phyloP scores from a whole-genome alignment of 805 yeast genomes.

The Yamadazyma laniorum region DNA sequence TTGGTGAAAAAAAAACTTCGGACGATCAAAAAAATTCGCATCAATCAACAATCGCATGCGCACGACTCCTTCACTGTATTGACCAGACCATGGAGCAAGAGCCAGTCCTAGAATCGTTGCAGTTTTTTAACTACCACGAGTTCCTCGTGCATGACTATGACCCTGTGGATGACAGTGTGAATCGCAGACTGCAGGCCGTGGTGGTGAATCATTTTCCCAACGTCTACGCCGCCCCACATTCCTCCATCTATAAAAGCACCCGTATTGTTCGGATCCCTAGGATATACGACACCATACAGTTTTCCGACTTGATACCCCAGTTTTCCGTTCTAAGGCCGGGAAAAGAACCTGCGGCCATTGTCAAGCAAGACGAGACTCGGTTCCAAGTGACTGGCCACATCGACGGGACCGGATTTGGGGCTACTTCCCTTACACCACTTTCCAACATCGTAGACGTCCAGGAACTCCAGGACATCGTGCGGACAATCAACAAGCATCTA shows the following conservation, averaged over 20 bases:
- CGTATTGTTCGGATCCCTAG: conserved; percentile 70
- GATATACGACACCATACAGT: conserved; percentile 28
- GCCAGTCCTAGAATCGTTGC: conserved; percentile 8
- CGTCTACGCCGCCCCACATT: conserved; percentile 36
- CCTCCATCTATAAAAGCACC: conserved; percentile 33
- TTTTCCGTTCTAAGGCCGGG: conserved; percentile 61
- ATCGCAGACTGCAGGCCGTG: conserved; percentile 22
- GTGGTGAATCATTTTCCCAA: conserved; percentile 70
- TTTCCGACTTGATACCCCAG: conserved; percentile 47
- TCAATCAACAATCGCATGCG: too few relatives aligned
- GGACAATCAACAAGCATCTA: conserved; percentile 42
- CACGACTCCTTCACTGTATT: too few relatives aligned
- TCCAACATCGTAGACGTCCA: conserved; percentile 23
- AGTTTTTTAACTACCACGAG: conserved; percentile 70
- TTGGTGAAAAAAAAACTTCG: not conserved
- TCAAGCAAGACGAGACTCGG: conserved; percentile 2
- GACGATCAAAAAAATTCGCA: too few relatives aligned
- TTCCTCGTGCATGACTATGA: conserved; percentile 38
- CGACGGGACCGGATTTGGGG: conserved; percentile 49
- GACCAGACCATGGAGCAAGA: too few relatives aligned
- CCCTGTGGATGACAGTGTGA: conserved; percentile 1
- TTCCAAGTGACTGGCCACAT: conserved; percentile 40
- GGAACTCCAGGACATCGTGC: conserved; percentile 44
- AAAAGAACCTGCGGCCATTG: conserved; percentile 56
- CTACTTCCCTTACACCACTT: conserved; percentile 49